Evolutionary conservation across 352 stramenopile species (phyloP).

Genomic region (Globisporangium takayamanum): DNA sequence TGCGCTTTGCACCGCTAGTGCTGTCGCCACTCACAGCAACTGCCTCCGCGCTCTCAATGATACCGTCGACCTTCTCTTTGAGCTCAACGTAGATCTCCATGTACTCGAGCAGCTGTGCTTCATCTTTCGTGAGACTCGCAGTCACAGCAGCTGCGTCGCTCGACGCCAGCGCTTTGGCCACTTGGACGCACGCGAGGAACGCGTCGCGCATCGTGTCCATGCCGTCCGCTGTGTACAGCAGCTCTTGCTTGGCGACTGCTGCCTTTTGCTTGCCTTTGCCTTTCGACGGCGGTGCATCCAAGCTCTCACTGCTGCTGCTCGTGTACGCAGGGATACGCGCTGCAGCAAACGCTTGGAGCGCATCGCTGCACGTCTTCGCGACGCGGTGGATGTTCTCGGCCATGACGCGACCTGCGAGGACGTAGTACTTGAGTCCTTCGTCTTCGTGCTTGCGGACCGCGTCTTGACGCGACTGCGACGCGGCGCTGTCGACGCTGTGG

Average conservation of each 20-base stretch:
- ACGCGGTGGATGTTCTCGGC: slow-evolving; percentile 71
- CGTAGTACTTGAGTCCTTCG: slow-evolving; percentile 75
- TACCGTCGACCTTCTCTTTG: slow-evolving; percentile 80
- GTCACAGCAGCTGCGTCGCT: slow-evolving; percentile 10
- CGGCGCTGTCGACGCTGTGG: no score
- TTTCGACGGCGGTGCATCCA: slow-evolving; percentile 16
- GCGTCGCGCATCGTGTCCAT: slow-evolving; percentile 50
- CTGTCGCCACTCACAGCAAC: slow-evolving; percentile 12
- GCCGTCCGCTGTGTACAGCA: slow-evolving; percentile 44
- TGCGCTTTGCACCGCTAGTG: slow-evolving; percentile 3
- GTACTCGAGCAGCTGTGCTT: slow-evolving; percentile 65
- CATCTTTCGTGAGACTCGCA: slow-evolving; percentile 22
- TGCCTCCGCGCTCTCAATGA: slow-evolving; percentile 42
- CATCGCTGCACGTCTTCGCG: slow-evolving; percentile 26
- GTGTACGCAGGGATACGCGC: slow-evolving; percentile 49
- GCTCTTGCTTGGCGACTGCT: slow-evolving; percentile 14
- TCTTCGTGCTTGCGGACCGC: slow-evolving; percentile 24
- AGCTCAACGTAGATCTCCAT: slow-evolving; percentile 83
- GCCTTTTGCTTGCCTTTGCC: slow-evolving; percentile 75
- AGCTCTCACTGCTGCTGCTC: background rate
- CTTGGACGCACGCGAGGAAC: slow-evolving; percentile 45
- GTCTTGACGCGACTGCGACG: slow-evolving; percentile 11
- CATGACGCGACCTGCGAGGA: slow-evolving; percentile 76
- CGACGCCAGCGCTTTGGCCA: slow-evolving; percentile 27
- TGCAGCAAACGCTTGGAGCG: slow-evolving; percentile 45